phyloP scores from a whole-genome alignment of 75 land plant species.

The Adiantum capillusveneris region DNA sequence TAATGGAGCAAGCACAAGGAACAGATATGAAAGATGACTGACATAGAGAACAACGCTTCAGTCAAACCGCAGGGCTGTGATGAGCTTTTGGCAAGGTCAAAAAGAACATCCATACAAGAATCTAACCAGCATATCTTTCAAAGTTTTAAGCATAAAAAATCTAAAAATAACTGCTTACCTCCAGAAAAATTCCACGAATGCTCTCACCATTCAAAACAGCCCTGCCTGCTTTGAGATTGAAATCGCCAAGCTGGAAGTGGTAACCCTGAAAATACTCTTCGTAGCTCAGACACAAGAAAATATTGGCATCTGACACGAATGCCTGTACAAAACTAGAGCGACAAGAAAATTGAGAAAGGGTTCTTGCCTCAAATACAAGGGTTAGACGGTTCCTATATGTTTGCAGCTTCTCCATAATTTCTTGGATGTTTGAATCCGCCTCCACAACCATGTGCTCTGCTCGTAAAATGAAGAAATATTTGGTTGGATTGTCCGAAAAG shows the following conservation, averaged over 20 bases:
- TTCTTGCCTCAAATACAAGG: slow-evolving; percentile 68
- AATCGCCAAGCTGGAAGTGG: slow-evolving; percentile 81
- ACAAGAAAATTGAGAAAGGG: too few relatives aligned
- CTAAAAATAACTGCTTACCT: slow-evolving; percentile 35
- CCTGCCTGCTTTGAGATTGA: slow-evolving; percentile 75
- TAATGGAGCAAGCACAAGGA: too few relatives aligned
- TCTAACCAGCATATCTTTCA: too few relatives aligned
- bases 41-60: too few relatives aligned
- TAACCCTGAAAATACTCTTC: slow-evolving; percentile 55
- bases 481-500: slow-evolving; percentile 55
- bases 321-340: too few relatives aligned
- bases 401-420: slow-evolving; percentile 86
- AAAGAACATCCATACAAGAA: too few relatives aligned
- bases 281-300: too few relatives aligned
- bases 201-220: slow-evolving; percentile 52
- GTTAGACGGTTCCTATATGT: slow-evolving; percentile 65
- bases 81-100: too few relatives aligned
- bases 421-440: slow-evolving; percentile 67
- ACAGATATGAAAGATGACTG: too few relatives aligned
- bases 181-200: slow-evolving; percentile 80
- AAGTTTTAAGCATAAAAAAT: neutral
- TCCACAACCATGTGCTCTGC: slow-evolving; percentile 59
- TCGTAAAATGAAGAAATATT: slow-evolving; percentile 61
- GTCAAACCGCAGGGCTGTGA: too few relatives aligned
- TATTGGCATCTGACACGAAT: too few relatives aligned